These are phyloP conservation scores for Aspergillus bertholletiae DNA, from an alignment of 495 filamentous ascomycete species.

Conservation along the genomic window DNA sequence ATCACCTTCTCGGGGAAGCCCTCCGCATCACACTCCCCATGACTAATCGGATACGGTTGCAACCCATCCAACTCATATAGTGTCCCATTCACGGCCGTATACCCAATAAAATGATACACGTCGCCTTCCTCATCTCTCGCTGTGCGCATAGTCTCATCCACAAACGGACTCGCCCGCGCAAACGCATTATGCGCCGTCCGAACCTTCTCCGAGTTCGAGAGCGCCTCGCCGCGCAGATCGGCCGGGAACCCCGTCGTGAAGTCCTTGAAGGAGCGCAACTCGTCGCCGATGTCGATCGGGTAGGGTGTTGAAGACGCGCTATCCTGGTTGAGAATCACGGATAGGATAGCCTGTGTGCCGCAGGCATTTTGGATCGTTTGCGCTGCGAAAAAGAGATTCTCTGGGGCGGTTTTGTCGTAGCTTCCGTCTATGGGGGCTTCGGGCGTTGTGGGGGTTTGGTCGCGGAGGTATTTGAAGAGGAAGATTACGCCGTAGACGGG, in stretches of 20 bases:
- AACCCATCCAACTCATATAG: constrained; percentile 96
- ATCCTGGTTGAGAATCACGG: constrained; percentile 85
- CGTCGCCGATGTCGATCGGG: constrained; percentile 54
- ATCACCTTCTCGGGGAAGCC: constrained; percentile 82
- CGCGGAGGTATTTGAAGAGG: constrained; percentile 95
- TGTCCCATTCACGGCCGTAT: constrained; percentile 71
- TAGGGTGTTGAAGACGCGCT: constrained; percentile 9
- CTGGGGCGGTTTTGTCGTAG: constrained; percentile 67
- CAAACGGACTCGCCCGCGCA: constrained; percentile 81
- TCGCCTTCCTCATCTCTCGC: constrained; percentile 60
- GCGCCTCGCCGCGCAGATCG: constrained; percentile 66
- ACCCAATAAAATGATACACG: constrained; percentile 97
- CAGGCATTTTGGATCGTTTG: constrained; percentile 99
- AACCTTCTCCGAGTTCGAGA: constrained; percentile 74
- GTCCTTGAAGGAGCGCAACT: constrained; percentile 77
- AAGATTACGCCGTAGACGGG: constrained; percentile 97
- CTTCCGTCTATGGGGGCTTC: constrained; percentile 65
- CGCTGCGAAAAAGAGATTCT: constrained; percentile 86
- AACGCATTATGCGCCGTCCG: constrained; percentile 93
- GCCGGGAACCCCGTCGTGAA: constrained; percentile 87
- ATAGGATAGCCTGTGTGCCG: constrained; percentile 93
- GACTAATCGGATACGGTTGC: constrained; percentile 85
- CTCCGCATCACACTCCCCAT: constrained; percentile 65
- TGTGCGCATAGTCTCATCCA: constrained; percentile 74
- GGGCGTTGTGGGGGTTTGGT: constrained; percentile 54